Evolutionary conservation across 2,329 filamentous ascomycete genomes (phyloP).

Genomic region (Trichoderma lentiforme): DNA sequence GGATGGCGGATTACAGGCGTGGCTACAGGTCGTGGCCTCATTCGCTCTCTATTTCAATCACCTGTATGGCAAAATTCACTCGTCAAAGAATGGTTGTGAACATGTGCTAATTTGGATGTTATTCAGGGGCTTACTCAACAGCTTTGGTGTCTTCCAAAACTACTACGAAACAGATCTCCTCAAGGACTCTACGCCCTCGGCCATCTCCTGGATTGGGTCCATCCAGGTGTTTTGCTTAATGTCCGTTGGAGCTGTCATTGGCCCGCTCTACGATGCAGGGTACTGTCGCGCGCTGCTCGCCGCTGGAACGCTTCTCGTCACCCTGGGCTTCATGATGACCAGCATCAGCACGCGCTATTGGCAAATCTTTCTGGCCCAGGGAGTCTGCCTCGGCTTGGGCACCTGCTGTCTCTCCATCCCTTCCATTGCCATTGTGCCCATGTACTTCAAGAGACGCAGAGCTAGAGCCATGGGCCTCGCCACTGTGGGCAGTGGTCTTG

Average conservation of each 20-base stretch:
- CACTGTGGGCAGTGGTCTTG: constrained; percentile 39
- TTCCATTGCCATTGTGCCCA: constrained; percentile 35
- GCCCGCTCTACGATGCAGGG: constrained; percentile 43
- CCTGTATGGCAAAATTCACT: constrained; percentile 25
- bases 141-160: constrained; percentile 37
- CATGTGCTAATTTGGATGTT: not conserved
- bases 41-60: constrained; percentile 36
- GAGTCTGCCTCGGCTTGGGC: constrained; percentile 38
- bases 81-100: not conserved
- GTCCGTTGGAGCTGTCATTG: constrained; percentile 39
- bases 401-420: constrained; percentile 36
- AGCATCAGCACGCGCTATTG: constrained; percentile 45
- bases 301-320: constrained; percentile 35
- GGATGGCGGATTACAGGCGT: constrained; percentile 33
- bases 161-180: constrained; percentile 34
- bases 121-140: constrained; percentile 33
- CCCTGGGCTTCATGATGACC: constrained; percentile 43
- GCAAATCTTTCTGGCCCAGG: constrained; percentile 40
- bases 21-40: constrained; percentile 36
- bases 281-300: constrained; percentile 37
- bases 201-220: constrained; percentile 46
- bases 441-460: constrained; percentile 40
- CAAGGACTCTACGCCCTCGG: constrained; percentile 23
- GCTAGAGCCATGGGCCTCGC: constrained; percentile 43
- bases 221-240: constrained; percentile 42